Base-by-base conservation (phyloP, 768 basidiomycete genomes). In the Naganishia onofrii region DNA sequence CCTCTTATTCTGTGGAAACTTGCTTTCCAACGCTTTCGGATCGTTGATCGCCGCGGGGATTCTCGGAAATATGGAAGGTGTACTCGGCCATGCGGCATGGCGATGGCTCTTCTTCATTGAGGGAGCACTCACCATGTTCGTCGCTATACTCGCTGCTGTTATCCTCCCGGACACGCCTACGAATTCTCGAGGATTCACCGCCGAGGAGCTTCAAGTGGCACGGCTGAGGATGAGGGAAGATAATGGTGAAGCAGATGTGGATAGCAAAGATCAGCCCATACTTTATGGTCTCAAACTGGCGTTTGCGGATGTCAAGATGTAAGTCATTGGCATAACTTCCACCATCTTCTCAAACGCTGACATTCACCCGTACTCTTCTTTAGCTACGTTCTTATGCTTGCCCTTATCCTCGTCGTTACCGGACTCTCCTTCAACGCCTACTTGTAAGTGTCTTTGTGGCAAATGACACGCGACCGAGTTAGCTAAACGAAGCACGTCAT, bases 1-100 rank as follows among this genome's bases (percentile, higher is more conserved):
- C 10, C 60, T 75, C 19, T 32, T 71, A 1, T 70, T 66, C 57
- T 51, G 51, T 32, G 44, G 53, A 23, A 87, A 85, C 74, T 83
- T 92, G 32, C 87, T 91, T 65, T 87, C 87, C 67, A 93, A 92
- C 82, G 91, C 90, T 0, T 91, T 92, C 76, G 90, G 91, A 3
- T 84, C 89, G 1, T 82, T 90, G 8, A 85, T 90, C 75, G 90
- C 89, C 19, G 89, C 89, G n/a, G 89, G 88, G 13, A 88, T 90
- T 66, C 83, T 92, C 19, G 81, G 83, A 0, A 84, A 83, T 52
- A 88, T 90, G 89, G 85, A 91, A 71, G 89, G 88, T 0, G 84
- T 83, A 63, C 81, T 85, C 4, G 89, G 89, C 1, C 87, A 89
- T 51, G 77, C 86, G 32, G 88, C 88, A 12, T 90, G 89, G 89